Base-by-base conservation (phyloP, 2,329 filamentous ascomycete genomes). In the Alternaria viburni region DNA sequence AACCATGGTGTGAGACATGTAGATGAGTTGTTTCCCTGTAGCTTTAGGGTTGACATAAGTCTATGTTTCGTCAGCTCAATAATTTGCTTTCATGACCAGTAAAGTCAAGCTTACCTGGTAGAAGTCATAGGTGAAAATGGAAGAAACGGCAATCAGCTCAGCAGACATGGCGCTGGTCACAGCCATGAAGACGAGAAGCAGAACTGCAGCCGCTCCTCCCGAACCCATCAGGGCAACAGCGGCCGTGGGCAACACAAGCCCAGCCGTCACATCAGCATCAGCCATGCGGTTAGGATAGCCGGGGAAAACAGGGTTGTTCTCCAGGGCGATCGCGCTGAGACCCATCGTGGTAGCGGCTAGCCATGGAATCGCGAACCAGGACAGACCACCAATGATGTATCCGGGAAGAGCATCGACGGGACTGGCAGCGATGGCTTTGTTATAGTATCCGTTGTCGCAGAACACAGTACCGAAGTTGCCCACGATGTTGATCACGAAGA, bases 351-450 rank as follows among this genome's bases (percentile, higher is more conserved):
- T 97, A 1, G 93, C 93, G 3, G 89, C 91, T 10, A 97, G 85
- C 91, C 92, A 97, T 0, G 94, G 94, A 56, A 97, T 96, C 1
- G 93, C 93, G 71, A 97, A 97, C 93, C 93, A 97, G 54, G 88
- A 90, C 1, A 97, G 85, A 21, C 94, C 93, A 6, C 93, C 93
- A 65, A 95, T 87, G 58, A 97, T 90, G 75, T 97, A 97, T 17
- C 93, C 93, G 0, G 93, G 93, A 3, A 97, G 87, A 0, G 93
- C 94, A 64, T 95, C 89, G 0, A 95, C 91, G 1, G 93, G 93
- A 21, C 89, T 91, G 0, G 94, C 93, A 7, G 94, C 93, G 72
- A 97, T 97, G 30, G 93, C 93, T 80, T 97, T 97, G 85, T 97
- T 96, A 82, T 93, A 97, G 82, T 96, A 97, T 55, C 80, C 90